Evolutionary conservation across 768 basidiomycete species (phyloP), one percentile per base, ranked within the genome.

Genomic region (Pholiota molesta): DNA sequence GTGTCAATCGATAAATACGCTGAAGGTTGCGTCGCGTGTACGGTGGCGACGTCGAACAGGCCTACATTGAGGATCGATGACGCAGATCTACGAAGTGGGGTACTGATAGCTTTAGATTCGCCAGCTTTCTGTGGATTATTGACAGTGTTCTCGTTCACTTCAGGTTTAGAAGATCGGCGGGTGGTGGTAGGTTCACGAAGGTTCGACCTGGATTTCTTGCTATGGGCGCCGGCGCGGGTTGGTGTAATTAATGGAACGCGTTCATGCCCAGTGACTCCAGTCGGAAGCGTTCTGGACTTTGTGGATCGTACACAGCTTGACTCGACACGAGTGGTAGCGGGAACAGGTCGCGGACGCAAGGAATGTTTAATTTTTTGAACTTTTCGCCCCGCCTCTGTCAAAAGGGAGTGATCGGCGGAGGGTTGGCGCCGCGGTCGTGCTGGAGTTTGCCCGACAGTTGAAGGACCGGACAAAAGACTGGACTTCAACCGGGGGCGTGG

Each of bases 11-110:
- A 64, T 57, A 68, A 54, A 62, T 63, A 60, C 33, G 52, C 45
- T 16, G 62, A 65, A 56, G 64, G 69, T 33, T 55, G 59, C 31
- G 70, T 66, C 59, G 63, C 62, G 37, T 35, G 55, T 66, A 55
- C 55, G 57, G 60, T 53, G 52, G 63, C 59, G 62, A 67, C 62
- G 65, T 61, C 44, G 55, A 54, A 39, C 59, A 62, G 60, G 56
- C 37, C 66, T 66, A 63, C 70, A 71, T 71, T 65, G 70, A 69
- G 62, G 59, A 56, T 61, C 19, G 63, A 45, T 16, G 59, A 55
- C 26, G 61, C 39, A 21, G 62, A 29, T 28, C 35, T 47, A 23
- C 44, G 61, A 21, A 59, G 45, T 31, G 60, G 58, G 17, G 45
- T 37, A 37, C 60, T 23, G 35, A 29, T n/a, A 28, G n/a, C 10